A percentile compares a stretch with the other conserved stretches of the same genome.
phyloP scores from a whole-genome alignment of 306 rosid genomes.

The Mucuna pruriens region DNA sequence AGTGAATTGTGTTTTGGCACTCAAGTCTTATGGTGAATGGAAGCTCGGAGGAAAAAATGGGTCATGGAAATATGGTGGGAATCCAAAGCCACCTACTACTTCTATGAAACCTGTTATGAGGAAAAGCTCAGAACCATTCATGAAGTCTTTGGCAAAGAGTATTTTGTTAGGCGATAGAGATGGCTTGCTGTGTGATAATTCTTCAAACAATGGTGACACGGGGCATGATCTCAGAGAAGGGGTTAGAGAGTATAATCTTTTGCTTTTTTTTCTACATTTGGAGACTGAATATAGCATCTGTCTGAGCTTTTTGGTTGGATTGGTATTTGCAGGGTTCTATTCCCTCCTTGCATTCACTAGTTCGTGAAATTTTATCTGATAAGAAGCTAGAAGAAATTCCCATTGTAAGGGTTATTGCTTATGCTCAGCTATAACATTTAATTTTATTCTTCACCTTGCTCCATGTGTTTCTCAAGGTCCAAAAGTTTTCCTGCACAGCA shows the following conservation, averaged over 20 bases:
- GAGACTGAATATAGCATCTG: not conserved
- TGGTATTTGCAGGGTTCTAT: slow-evolving; percentile 62
- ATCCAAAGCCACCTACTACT: slow-evolving; percentile 50
- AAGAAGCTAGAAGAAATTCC: slow-evolving; percentile 89
- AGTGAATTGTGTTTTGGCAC: slow-evolving; percentile 83
- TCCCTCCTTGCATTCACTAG: slow-evolving; percentile 56
- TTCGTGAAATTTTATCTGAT: slow-evolving; percentile 65
- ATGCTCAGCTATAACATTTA: not conserved
- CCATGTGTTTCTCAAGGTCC: not conserved
- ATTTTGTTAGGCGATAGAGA: slow-evolving; percentile 49
- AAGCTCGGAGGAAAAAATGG: slow-evolving; percentile 70
- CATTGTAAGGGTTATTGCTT: slow-evolving; percentile 53
- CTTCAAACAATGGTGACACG: slow-evolving; percentile 50
- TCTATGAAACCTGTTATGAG: slow-evolving; percentile 52
- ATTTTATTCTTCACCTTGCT: not conserved
- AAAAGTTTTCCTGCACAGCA: not conserved
- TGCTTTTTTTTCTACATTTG: not conserved
- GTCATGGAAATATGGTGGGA: slow-evolving; percentile 72
- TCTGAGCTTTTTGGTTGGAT: slow-evolving; percentile 34
- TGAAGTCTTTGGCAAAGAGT: slow-evolving; percentile 52
- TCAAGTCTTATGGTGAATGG: slow-evolving; percentile 80
- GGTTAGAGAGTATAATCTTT: slow-evolving; percentile 57
- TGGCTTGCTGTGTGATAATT: slow-evolving; percentile 46
- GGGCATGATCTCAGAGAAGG: slow-evolving; percentile 53
- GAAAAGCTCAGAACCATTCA: slow-evolving; percentile 69